Evolutionary conservation across 345 rosid species (phyloP).

Genomic region (Hirschfeldia incana): DNA sequence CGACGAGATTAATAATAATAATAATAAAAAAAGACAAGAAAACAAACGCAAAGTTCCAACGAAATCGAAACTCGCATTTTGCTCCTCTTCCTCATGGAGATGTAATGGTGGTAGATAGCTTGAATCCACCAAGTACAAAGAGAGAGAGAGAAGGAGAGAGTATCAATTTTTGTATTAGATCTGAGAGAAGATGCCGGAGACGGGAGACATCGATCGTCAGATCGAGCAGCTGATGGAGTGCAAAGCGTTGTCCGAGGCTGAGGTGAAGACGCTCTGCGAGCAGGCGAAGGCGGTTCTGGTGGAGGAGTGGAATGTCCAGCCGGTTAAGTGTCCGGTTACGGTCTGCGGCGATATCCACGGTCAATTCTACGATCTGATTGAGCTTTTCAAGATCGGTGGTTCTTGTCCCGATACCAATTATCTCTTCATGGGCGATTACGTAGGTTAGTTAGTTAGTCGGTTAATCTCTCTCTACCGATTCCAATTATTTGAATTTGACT

Average conservation of each 20-base stretch:
- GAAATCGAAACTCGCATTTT: slow-evolving; percentile 15
- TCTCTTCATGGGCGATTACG: slow-evolving; percentile 97
- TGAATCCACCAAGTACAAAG: slow-evolving; percentile 2
- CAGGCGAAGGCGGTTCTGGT: background rate
- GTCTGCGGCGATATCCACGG: background rate
- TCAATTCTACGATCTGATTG: background rate
- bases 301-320: background rate
- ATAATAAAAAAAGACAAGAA: slow-evolving; percentile 2
- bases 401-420: slow-evolving; percentile 90
- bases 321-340: background rate
- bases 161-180: background rate
- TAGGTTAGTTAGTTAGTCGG: slow-evolving; percentile 45
- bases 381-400: slow-evolving; percentile 28
- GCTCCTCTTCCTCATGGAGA: background rate
- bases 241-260: background rate
- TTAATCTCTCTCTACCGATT: background rate
- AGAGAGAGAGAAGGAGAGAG: background rate
- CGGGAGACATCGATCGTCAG: slow-evolving; percentile 47
- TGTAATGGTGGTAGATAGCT: slow-evolving; percentile 35
- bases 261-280: background rate
- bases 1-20: slow-evolving; percentile 1
- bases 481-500: background rate
- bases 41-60: slow-evolving; percentile 33
- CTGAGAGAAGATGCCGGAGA: slow-evolving; percentile 55
- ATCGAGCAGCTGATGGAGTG: background rate